These are phyloP conservation scores for Beta lomatogona DNA, from an alignment of 179 eudicot species.

Conservation along the genomic window DNA sequence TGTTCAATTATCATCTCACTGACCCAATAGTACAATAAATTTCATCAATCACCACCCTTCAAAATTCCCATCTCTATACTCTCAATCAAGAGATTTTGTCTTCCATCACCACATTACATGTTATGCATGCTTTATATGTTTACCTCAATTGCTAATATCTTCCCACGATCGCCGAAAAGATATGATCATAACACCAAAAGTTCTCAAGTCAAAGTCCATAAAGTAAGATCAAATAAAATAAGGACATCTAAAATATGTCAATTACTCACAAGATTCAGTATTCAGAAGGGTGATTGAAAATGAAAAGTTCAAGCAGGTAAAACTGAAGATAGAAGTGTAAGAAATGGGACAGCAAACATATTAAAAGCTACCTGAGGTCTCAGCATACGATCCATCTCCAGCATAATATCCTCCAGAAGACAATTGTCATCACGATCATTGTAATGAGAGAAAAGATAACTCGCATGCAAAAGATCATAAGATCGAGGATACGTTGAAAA, in stretches of 20 bases:
- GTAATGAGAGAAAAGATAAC: constrained; percentile 75
- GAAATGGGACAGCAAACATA: too few relatives aligned
- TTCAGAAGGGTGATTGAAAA: not conserved
- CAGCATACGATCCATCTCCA: constrained; percentile 85
- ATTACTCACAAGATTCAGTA: not conserved
- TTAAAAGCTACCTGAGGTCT: constrained; percentile 73
- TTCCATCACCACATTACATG: not conserved
- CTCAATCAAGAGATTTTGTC: not conserved
- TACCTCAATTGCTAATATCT: not conserved
- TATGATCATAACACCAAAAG: not conserved
- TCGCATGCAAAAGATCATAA: constrained; percentile 87
- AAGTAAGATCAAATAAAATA: not conserved
- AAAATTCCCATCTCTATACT: too few relatives aligned
- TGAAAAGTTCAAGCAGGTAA: not conserved
- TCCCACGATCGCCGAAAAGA: not conserved
- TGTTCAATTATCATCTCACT: too few relatives aligned
- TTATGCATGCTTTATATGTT: not conserved
- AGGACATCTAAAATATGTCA: not conserved
- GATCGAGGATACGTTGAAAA: constrained; percentile 97
- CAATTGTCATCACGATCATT: constrained; percentile 57
- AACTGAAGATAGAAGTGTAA: not conserved
- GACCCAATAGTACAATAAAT: too few relatives aligned
- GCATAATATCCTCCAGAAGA: constrained; percentile 74
- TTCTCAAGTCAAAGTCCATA: not conserved
- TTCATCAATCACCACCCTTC: too few relatives aligned